Percentiles rank a stretch among this genome's conserved stretches.
Evolutionary conservation across 371 early-diverging fungal genomes (phyloP).

Genomic region (Chytridium lagenaria): DNA sequence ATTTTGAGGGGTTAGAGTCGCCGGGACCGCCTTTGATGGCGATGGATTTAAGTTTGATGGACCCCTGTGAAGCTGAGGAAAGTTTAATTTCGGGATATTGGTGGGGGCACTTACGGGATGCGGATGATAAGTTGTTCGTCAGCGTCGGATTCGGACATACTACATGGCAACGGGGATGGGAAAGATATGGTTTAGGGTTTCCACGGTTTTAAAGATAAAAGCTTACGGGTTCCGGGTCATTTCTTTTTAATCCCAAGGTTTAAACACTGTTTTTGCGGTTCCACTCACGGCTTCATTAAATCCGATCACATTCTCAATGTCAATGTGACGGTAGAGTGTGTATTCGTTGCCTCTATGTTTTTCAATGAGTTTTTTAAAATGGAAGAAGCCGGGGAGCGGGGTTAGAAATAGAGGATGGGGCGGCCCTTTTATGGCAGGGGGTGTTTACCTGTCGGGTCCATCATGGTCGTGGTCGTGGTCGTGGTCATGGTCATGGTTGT

Average conservation of each 20-base stretch:
- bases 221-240: slow-evolving; percentile 54
- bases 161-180: no score
- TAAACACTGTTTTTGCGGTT: slow-evolving; percentile 79
- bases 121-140: slow-evolving; percentile 89
- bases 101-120: slow-evolving; percentile 73
- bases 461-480: slow-evolving; percentile 83
- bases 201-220: background rate
- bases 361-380: background rate
- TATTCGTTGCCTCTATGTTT: slow-evolving; percentile 71
- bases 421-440: slow-evolving; percentile 7
- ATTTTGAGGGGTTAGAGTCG: slow-evolving; percentile 73
- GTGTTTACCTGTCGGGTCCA: slow-evolving; percentile 39
- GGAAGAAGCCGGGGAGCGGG: slow-evolving; percentile 47
- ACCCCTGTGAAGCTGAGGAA: slow-evolving; percentile 77
- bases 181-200: no score
- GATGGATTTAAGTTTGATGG: slow-evolving; percentile 89
- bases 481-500: slow-evolving; percentile 56
- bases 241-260: slow-evolving; percentile 83
- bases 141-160: slow-evolving; percentile 82
- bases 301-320: slow-evolving; percentile 78
- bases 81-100: background rate
- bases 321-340: slow-evolving; percentile 80
- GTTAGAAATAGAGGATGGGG: slow-evolving; percentile 12
- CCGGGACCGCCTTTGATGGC: slow-evolving; percentile 72
- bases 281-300: slow-evolving; percentile 78